Percentiles rank a stretch among this genome's conserved stretches.
Conservation (phyloP, 306 rosid species). For the Gleditsia sinensis region DNA sequence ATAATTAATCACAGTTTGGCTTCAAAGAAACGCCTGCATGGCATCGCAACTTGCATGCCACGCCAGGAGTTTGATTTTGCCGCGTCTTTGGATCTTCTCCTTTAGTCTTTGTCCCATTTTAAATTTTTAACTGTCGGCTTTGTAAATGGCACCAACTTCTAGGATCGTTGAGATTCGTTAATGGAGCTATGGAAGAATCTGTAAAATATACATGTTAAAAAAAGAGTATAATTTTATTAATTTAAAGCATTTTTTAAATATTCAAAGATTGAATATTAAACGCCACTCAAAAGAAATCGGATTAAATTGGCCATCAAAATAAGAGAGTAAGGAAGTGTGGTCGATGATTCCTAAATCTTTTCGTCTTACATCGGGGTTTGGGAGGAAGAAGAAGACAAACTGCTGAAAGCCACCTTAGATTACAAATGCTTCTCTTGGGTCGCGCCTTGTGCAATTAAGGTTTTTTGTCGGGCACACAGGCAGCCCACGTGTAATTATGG, state of each 20-base stretch:
- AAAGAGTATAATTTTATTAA: background rate
- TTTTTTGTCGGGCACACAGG: background rate
- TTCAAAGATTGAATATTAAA: background rate
- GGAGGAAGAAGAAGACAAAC: background rate
- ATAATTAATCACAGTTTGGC: background rate
- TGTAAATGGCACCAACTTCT: background rate
- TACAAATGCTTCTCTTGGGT: background rate
- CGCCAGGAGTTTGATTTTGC: background rate
- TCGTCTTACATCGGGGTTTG: background rate
- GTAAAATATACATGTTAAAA: background rate
- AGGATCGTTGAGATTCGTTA: background rate
- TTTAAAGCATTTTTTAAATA: background rate
- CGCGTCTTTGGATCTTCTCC: background rate
- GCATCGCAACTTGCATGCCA: background rate
- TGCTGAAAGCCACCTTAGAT: background rate
- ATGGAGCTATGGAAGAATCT: background rate
- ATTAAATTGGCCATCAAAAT: background rate
- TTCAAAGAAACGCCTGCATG: slow-evolving; percentile 12
- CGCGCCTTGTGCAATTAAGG: background rate
- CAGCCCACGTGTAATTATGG: background rate
- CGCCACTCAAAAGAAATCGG: background rate
- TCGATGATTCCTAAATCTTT: background rate
- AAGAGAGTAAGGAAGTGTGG: background rate
- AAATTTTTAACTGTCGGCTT: background rate
- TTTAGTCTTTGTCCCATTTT: background rate